Evolutionary conservation across 257 asterid species (phyloP).

Genomic region (Plectranthus barbatus): DNA sequence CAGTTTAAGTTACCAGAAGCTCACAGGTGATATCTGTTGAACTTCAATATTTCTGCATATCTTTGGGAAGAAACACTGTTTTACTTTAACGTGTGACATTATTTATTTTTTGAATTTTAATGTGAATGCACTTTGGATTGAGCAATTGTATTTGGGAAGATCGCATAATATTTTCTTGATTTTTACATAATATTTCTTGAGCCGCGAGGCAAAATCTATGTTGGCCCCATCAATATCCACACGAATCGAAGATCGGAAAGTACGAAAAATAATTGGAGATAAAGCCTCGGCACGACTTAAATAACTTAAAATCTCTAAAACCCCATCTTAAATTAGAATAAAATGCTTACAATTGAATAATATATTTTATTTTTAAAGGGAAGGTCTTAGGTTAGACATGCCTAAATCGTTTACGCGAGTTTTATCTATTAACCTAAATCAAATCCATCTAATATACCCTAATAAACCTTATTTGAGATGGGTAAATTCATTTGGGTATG

Average conservation of each 20-base stretch:
- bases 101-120: background rate
- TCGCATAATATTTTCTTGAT: no score
- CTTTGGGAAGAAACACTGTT: background rate
- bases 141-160: no score
- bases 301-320: no score
- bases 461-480: no score
- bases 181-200: slow-evolving; percentile 25
- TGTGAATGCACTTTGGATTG: background rate
- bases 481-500: no score
- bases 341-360: no score
- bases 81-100: background rate
- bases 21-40: background rate
- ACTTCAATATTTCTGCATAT: background rate
- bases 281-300: slow-evolving; percentile 1
- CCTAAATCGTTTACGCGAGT: no score
- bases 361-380: no score
- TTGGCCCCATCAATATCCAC: slow-evolving; percentile 19
- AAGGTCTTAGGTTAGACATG: no score
- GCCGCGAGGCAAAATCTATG: slow-evolving; percentile 27
- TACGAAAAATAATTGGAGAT: background rate
- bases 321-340: no score
- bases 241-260: background rate
- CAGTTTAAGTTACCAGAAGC: background rate
- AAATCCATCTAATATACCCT: no score
- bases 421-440: no score